A percentile compares a stretch with the other conserved stretches of the same genome.
Evolutionary conservation across 176 grass and related monocot genomes (phyloP).

Genomic region (Luzula sylvatica): DNA sequence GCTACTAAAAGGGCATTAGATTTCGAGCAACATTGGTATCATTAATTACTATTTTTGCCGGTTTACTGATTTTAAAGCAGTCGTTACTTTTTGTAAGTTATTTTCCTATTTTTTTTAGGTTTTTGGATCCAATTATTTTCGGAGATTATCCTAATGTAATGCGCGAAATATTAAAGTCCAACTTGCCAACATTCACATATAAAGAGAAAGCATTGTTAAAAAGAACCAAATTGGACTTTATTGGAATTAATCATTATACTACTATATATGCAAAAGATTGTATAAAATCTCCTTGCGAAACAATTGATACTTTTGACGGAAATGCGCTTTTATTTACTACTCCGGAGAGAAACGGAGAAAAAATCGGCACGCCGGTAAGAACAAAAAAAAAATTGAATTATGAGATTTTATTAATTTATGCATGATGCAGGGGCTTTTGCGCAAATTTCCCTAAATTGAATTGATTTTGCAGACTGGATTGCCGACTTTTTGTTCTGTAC

Average conservation of each 20-base stretch:
- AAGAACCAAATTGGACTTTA: conserved; percentile 40
- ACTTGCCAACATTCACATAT: conserved; percentile 27
- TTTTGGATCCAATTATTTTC: conserved; percentile 30
- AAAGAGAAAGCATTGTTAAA: conserved; percentile 22
- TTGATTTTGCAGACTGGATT: conserved; percentile 37
- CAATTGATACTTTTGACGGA: conserved; percentile 9
- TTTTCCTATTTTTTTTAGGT: conserved; percentile 18
- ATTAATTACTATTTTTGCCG: background rate
- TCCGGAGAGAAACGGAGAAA: conserved; percentile 17
- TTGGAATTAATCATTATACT: conserved; percentile 49
- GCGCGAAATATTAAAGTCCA: conserved; percentile 22
- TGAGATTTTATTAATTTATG: background rate
- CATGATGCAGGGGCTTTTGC: background rate
- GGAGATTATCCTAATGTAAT: conserved; percentile 43
- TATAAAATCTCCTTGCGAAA: conserved; percentile 27
- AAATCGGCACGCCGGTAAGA: conserved; percentile 31
- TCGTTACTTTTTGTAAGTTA: background rate
- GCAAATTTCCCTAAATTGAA: background rate
- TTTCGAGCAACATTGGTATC: conserved; percentile 26
- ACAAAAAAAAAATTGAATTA: background rate
- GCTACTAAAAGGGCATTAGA: conserved; percentile 26
- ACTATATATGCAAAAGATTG: conserved; percentile 37
- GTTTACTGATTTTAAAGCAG: background rate
- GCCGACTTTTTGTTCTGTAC: conserved; percentile 18
- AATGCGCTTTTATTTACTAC: conserved; percentile 16